Base-by-base conservation (phyloP, 768 basidiomycete genomes). In the Pleurotus citrinopileatus region DNA sequence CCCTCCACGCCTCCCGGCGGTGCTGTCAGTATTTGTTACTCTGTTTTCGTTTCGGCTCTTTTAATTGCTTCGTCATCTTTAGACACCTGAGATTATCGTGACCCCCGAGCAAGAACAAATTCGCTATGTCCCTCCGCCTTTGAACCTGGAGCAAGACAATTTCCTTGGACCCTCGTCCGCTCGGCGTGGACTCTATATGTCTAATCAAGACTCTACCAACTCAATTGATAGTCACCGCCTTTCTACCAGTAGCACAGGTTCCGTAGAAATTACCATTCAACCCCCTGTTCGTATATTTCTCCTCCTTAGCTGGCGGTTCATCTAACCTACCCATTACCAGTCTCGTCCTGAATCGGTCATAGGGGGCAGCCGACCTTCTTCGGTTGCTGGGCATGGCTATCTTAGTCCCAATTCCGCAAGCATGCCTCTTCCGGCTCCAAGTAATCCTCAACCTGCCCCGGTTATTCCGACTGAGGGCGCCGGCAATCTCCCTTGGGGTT, bases 161-260 rank as follows among this genome's bases (percentile, higher is more conserved):
- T 51, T 51, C 48, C 34, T 51, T 29, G 34, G 48, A 10, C 48
- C 48, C 6, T 51, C 48, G 15, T 51, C 48, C 12, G 48, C 48
- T n/a, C 29, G 34, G 13, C 48, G 48, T 51, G 29, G 29, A 12
- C 34, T 51, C 20, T 37, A 44, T 44, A 7, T 17, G 6, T 25
- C 22, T 44, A 19, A 12, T 34, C 19, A 38, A 36, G 29, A 37
- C 19, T 51, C 48, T 6, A 22, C 48, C 27, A 51, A 26, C 29
- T 26, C 32, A 2, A 10, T 36, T 12, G 48, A 51, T 23, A 51
- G 29, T 23, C 48, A 23, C 10, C 48, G 48, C 13, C 32, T 20
- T 7, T 51, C 48, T 20, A 51, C 48, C 12, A 23, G 32, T 15
- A 51, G 48, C 22, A 32, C 48, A 22, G 32, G 48, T 32, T 29